Evolutionary conservation across 371 early-diverging fungal species (phyloP).

Genomic region (Blyttiomyces sp.): DNA sequence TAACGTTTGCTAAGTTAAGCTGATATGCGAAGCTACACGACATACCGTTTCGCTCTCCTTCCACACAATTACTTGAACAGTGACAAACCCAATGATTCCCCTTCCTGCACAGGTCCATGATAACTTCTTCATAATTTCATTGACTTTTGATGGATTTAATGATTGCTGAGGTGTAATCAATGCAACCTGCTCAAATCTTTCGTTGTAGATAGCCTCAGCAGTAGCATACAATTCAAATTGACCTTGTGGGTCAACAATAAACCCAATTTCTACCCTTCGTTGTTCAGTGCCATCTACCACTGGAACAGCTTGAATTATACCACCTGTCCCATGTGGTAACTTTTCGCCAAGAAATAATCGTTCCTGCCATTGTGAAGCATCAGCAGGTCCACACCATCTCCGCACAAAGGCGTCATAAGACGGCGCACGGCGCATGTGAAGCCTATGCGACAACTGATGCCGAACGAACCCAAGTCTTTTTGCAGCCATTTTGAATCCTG

Average conservation of each 20-base stretch:
- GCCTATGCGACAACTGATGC: no score
- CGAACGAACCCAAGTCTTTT: no score
- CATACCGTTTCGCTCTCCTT: conserved; percentile 2
- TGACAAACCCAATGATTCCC: conserved; percentile 18
- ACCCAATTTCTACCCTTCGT: conserved; percentile 21
- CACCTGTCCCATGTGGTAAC: conserved; percentile 18
- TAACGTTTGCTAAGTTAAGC: neutral
- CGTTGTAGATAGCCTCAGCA: conserved; percentile 4
- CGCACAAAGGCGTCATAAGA: no score
- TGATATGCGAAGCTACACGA: neutral
- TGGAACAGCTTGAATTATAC: conserved; percentile 23
- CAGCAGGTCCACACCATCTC: no score
- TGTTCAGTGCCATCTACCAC: conserved; percentile 12
- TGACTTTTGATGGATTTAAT: neutral
- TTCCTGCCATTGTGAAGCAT: no score
- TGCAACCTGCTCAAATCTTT: conserved; percentile 14
- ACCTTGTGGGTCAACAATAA: conserved; percentile 11
- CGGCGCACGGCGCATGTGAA: no score
- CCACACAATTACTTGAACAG: conserved; percentile 16
- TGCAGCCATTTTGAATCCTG: no score
- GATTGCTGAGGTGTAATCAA: conserved; percentile 18
- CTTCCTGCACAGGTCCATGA: conserved; percentile 2
- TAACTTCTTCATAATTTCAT: conserved; percentile 9
- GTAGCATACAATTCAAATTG: neutral
- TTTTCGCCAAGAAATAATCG: no score